Base-by-base conservation (phyloP, 805 yeast species). In the Candida krabiensis region DNA sequence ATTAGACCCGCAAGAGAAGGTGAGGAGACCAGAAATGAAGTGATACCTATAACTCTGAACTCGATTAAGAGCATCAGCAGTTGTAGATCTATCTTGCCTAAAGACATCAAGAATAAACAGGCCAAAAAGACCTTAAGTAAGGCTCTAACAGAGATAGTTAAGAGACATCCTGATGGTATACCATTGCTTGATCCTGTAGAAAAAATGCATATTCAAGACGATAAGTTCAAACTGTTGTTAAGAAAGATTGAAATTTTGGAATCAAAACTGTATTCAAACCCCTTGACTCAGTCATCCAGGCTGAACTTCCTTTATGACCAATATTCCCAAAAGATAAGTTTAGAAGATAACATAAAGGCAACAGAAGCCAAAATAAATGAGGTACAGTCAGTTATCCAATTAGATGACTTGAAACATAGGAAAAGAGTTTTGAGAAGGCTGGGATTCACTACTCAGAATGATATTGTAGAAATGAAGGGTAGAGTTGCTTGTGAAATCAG, bases 381-480 rank as follows among this genome's bases (percentile, higher is more conserved):
- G 43, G 93, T 96, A 0, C 89, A 86, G 57, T 85, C 97, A 0
- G 89, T 93, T 13, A 82, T 91, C 50, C 99, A 93, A 63, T 69
- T 93, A 56, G 98, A 93, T 58, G 98, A 93, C 61, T 73, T 93
- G 56, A 88, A 86, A 60, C 87, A 86, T 58, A 83, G 99, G 54
- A 91, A 89, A 62, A 75, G 98, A 54, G 98, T 95, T 2, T 69
- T 93, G 52, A 80, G 98, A 61, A 79, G 96, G 56, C 74, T 93
- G 26, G 97, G 93, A 0, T 93, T 93, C 67, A 83, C 90, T 28
- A 83, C 95, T 2, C 81, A 80, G 37, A 75, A 78, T 46, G 99
- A 93, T 62, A 83, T 93, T 44, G 95, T 93, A 47, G 97, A 93
- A 61, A 73, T 93, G 54, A 93, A 93, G 64, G 99, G 99, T 39